These are phyloP conservation scores for Penicillium olsonii DNA, from an alignment of 2,329 filamentous ascomycete genomes.

Conservation along the genomic window DNA sequence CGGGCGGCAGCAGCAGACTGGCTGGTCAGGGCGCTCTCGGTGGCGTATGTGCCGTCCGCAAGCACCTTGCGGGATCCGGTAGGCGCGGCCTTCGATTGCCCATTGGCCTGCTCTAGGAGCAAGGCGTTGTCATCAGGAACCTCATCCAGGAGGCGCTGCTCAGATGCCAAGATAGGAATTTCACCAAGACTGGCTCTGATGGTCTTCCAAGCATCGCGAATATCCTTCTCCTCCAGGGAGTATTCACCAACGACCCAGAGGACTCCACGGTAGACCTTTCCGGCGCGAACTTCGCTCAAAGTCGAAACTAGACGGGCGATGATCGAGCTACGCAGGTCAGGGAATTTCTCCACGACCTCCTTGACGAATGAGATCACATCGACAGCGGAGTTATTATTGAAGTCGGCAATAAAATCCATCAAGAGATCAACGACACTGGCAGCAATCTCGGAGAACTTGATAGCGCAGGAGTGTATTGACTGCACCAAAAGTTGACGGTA, in stretches of 20 bases:
- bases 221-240: slow-evolving; percentile 88
- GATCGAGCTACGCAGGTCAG: slow-evolving; percentile 81
- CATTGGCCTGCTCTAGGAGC: slow-evolving; percentile 71
- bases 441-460: slow-evolving; percentile 98
- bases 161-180: slow-evolving; percentile 93
- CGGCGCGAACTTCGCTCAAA: slow-evolving; percentile 87
- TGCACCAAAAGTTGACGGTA: slow-evolving; percentile 95
- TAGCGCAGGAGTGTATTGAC: slow-evolving; percentile 96
- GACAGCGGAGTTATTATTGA: slow-evolving; percentile 94
- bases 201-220: slow-evolving; percentile 93
- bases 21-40: slow-evolving; percentile 92
- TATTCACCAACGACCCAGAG: slow-evolving; percentile 99
- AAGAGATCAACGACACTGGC: slow-evolving; percentile 93
- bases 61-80: slow-evolving; percentile 88
- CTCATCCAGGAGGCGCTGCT: slow-evolving; percentile 87
- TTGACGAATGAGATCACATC: slow-evolving; percentile 99
- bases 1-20: slow-evolving; percentile 86
- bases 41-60: slow-evolving; percentile 95
- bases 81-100: slow-evolving; percentile 74
- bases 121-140: slow-evolving; percentile 70
- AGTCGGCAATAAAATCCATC: slow-evolving; percentile 99
- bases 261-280: slow-evolving; percentile 95
- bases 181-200: slow-evolving; percentile 93
- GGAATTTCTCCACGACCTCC: slow-evolving; percentile 98
- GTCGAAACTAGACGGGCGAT: slow-evolving; percentile 87